Base-by-base conservation (phyloP, 1,139 yeast genomes). In the Hyphopichia khmerensis region DNA sequence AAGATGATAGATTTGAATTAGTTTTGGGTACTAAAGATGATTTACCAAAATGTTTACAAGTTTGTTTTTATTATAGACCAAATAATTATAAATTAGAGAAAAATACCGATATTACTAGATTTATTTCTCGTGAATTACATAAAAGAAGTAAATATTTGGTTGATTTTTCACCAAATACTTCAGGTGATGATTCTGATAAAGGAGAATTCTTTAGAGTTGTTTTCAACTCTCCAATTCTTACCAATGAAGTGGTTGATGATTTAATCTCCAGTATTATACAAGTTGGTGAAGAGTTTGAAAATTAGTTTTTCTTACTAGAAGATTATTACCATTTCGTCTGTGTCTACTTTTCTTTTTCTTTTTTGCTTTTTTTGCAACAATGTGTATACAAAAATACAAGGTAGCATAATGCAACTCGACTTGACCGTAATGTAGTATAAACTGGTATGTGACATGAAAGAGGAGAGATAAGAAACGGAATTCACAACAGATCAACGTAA, bases 141-240 rank as follows among this genome's bases (percentile, higher is more conserved):
- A 61, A 67, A 35, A 61, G 71, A 33, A 90, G 90, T 8, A 75
- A 79, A 53, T 88, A 84, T 57, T 68, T 88, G 53, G 79, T 88
- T 31, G 96, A 88, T 59, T 88, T 79, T 59, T 84, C 95, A n/a
- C 96, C 96, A 3, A 80, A 82, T 42, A 79, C 83, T 1, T 77
- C 80, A 32, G 52, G 52, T 33, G 67, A 70, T 1, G 70, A 67
- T 34, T 8, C 8, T 14, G 69, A 74, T 32, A 64, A 73, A 36
- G 95, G 95, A 3, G 95, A 87, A 59, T 88, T 88, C 57, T 87
- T 88, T 71, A 69, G 96, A 46, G 95, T 86, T 16, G 96, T 88
- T 11, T 82, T 88, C 64, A 86, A 86, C 60, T 81, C 93, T 32
- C 95, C 96, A 1, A 75, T 65, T 33, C 60, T 73, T 47, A 67